phyloP scores from a whole-genome alignment of 768 basidiomycete genomes.

The Naganishia friedmannii region DNA sequence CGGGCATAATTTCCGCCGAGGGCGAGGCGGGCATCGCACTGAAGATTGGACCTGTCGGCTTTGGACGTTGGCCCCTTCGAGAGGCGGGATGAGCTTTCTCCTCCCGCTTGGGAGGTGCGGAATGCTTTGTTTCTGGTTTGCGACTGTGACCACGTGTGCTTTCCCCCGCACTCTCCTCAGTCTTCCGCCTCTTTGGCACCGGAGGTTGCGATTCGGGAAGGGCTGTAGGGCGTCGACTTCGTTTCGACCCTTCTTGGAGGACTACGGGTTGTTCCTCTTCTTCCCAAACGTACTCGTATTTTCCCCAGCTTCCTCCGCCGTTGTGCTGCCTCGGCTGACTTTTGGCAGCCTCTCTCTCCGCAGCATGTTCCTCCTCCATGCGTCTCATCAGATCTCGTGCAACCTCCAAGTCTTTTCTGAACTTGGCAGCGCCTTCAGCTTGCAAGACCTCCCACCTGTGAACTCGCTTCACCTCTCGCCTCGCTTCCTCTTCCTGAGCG shows the following conservation, averaged over 20 bases:
- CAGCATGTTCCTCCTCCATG: not conserved
- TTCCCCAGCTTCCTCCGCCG: slow-evolving; percentile 3
- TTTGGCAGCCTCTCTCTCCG: not conserved
- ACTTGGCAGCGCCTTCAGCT: slow-evolving; percentile 7
- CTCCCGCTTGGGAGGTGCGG: not conserved
- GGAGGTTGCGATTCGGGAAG: not conserved
- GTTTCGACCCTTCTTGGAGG: slow-evolving; percentile 8
- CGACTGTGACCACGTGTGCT: too few species aligned
- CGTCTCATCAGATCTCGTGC: not conserved
- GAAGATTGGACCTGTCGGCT: slow-evolving; percentile 4
- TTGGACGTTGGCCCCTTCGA: not conserved
- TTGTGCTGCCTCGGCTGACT: slow-evolving; percentile 4
- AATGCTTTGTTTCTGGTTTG: not conserved
- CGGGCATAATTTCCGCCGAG: not conserved
- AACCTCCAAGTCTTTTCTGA: slow-evolving; percentile 10
- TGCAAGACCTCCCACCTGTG: slow-evolving; percentile 1
- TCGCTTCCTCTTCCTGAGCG: not conserved
- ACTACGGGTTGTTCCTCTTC: slow-evolving; percentile 2
- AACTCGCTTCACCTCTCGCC: slow-evolving; percentile 9
- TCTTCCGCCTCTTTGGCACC: not conserved
- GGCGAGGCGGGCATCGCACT: slow-evolving; percentile 16
- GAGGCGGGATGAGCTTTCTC: slow-evolving; percentile 6
- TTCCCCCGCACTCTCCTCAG: not conserved
- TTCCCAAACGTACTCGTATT: slow-evolving; percentile 16
- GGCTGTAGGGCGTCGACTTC: not conserved